These are phyloP conservation scores for Alternaria sp. DNA, from an alignment of 2,329 filamentous ascomycete species.

Conservation along the genomic window DNA sequence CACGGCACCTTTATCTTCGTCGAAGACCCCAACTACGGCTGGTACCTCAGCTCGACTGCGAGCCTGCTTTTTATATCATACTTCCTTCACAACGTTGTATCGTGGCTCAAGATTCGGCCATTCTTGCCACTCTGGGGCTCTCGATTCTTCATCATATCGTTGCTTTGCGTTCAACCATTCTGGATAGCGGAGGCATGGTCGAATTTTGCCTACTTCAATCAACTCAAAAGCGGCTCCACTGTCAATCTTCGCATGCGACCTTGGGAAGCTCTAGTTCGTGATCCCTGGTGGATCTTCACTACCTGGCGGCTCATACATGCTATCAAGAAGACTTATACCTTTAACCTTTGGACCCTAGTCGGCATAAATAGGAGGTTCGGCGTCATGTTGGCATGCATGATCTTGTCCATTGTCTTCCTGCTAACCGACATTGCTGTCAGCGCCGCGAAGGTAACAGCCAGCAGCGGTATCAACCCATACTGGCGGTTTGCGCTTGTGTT, in stretches of 20 bases:
- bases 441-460: conserved; percentile 35
- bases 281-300: conserved; percentile 51
- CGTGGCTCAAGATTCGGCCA: conserved; percentile 48
- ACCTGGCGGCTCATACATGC: conserved; percentile 44
- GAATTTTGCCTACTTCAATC: conserved; percentile 49
- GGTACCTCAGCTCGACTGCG: conserved; percentile 47
- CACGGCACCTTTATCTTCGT: conserved; percentile 50
- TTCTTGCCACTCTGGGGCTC: conserved; percentile 48
- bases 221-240: conserved; percentile 31
- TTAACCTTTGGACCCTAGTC: conserved; percentile 37
- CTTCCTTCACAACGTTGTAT: conserved; percentile 47
- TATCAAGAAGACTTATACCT: conserved; percentile 47
- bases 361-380: conserved; percentile 44
- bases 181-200: conserved; percentile 49
- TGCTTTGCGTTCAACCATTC: conserved; percentile 46
- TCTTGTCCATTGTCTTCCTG: conserved; percentile 43
- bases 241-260: conserved; percentile 42
- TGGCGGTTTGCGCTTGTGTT: conserved; percentile 50
- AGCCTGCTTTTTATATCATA: conserved; percentile 49
- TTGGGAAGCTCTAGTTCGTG: conserved; percentile 44
- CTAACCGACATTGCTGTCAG: conserved; percentile 44
- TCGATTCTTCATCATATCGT: conserved; percentile 42
- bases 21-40: conserved; percentile 44
- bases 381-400: conserved; percentile 48
- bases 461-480: conserved; percentile 47